Evolutionary conservation across 805 yeast species (phyloP).

Genomic region (Barnettozyma wickerhamii): DNA sequence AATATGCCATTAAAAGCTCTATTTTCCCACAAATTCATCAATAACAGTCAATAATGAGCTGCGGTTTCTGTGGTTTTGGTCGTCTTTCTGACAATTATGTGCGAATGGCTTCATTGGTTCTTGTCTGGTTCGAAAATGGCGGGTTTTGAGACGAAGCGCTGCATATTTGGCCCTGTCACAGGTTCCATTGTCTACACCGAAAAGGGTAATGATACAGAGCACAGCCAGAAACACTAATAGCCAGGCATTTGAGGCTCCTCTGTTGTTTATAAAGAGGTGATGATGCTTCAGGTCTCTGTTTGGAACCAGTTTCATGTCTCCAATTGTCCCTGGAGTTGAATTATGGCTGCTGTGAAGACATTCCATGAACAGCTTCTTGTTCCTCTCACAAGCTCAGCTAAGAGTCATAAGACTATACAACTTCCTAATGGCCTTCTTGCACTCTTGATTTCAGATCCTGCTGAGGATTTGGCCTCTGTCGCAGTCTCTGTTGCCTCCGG

Average conservation of each 20-base stretch:
- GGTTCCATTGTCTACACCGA: constrained; percentile 11
- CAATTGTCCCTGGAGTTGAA: background rate
- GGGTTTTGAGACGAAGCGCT: too few species aligned
- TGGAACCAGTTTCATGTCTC: background rate
- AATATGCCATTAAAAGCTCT: too few species aligned
- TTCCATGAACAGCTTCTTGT: constrained; percentile 19
- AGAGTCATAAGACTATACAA: constrained; percentile 40
- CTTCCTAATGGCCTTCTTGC: constrained; percentile 68
- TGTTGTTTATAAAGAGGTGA: too few species aligned
- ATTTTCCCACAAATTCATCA: too few species aligned
- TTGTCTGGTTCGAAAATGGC: too few species aligned
- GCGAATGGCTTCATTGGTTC: too few species aligned
- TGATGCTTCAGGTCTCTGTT: too few species aligned
- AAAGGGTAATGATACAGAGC: constrained; percentile 8
- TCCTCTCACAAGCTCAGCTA: constrained; percentile 35
- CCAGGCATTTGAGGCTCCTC: background rate
- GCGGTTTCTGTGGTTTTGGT: too few species aligned
- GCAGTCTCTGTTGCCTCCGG: constrained; percentile 79
- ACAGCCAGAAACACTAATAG: background rate
- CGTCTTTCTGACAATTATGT: too few species aligned
- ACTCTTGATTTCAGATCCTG: constrained; percentile 72
- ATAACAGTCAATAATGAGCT: too few species aligned
- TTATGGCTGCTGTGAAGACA: constrained; percentile 13
- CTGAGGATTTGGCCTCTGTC: constrained; percentile 58
- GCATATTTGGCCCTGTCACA: background rate